Base-by-base conservation (phyloP, 331 rosid species). In the Malus hybrid region DNA sequence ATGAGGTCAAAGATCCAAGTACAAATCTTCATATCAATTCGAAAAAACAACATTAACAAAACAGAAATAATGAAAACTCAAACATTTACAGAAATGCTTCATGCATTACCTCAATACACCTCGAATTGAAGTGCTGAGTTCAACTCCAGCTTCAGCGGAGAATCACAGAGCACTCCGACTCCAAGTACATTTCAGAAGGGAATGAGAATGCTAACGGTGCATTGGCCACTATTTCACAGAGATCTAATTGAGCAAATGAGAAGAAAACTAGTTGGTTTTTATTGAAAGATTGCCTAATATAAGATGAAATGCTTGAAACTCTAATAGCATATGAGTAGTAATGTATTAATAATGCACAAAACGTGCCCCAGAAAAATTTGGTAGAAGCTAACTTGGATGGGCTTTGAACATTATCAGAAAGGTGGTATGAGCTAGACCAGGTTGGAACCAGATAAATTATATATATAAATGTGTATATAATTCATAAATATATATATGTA, bases 61-160 rank as follows among this genome's bases (percentile, higher is more conserved):
- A 32, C 13, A 15, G 59, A 20, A 31, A 50, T 12, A 52, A 27
- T 46, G 24, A 69, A 16, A 50, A 69, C 54, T 50, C 59, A 50
- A 42, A 28, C 24, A 5, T 9, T 54, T 48, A 57, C 28, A 20
- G 24, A 48, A n/a, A 48, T 29, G 60, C 6, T 36, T 78, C 22
- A 2, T 46, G 15, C 48, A 74, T 74, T 61, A 68, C 83, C 76
- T 80, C 67, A 80, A 60, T 34, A 74, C 6, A 22, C 22, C 63
- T 44, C 2, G 39, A 29, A 27, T 31, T 56, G 33, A 67, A 60
- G 29, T 36, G 18, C 48, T 7, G 32, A 42, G 73, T 13, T 39
- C 63, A 39, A 73, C 20, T 65, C 29, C 34, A 18, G 62, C 27
- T 70, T 70, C 65, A 18, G 27, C 63, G 3, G 69, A 32, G 44